These are phyloP conservation scores for Beauveria sp. DNA, from an alignment of 2,329 filamentous ascomycete species.

Conservation along the genomic window DNA sequence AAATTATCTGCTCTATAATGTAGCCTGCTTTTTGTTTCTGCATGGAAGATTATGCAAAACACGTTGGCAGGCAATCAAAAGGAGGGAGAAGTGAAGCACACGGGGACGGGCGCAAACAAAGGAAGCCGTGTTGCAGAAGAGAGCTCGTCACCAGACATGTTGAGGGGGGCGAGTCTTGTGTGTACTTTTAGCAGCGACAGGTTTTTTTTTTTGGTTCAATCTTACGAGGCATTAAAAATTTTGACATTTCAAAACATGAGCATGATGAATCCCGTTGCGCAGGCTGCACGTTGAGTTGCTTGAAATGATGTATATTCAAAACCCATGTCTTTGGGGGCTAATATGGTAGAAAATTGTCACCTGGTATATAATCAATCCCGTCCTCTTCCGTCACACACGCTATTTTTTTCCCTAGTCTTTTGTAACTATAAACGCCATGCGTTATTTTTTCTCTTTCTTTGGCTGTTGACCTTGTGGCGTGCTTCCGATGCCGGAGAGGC, in stretches of 20 bases:
- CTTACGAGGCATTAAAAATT: too few species aligned
- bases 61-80: not conserved
- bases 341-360: not conserved
- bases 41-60: not conserved
- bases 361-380: constrained; percentile 3
- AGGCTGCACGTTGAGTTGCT: not conserved
- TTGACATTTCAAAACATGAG: too few species aligned
- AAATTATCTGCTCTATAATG: not conserved
- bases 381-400: not conserved
- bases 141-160: not conserved
- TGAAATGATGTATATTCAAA: constrained; percentile 1
- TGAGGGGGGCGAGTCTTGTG: too few species aligned
- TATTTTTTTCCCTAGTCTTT: not conserved
- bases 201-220: not conserved
- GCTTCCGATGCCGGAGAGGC: constrained; percentile 4
- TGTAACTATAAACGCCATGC: not conserved
- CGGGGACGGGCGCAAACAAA: not conserved
- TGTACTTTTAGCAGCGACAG: constrained; percentile 1
- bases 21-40: not conserved
- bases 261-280: not conserved
- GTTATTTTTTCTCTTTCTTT: not conserved
- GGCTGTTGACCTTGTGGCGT: not conserved
- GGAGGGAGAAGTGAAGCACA: not conserved
- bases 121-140: not conserved
- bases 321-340: not conserved